Percentiles rank a stretch among this genome's conserved stretches.
These are phyloP conservation scores for Syzygium jambos DNA, from an alignment of 345 rosid genomes.

Conservation along the genomic window DNA sequence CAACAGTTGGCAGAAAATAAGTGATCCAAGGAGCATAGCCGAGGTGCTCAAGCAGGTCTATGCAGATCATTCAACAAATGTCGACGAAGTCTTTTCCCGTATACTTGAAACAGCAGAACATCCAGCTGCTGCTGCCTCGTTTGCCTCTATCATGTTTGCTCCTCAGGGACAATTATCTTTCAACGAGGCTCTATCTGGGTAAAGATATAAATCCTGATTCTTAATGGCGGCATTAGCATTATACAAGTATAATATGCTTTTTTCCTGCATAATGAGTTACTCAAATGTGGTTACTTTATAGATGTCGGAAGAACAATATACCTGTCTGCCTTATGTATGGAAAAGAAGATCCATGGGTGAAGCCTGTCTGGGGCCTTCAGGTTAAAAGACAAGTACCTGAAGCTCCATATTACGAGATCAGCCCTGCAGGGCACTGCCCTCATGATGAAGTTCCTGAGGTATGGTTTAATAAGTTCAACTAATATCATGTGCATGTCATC, in stretches of 20 bases:
- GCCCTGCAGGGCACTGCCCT: conserved; percentile 99
- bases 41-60: conserved; percentile 85
- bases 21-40: conserved; percentile 77
- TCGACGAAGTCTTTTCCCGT: conserved; percentile 70
- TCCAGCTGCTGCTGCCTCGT: conserved; percentile 94
- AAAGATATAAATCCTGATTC: not conserved
- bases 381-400: conserved; percentile 70
- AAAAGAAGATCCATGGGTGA: conserved; percentile 97
- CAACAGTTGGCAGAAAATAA: conserved; percentile 83
- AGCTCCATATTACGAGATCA: conserved; percentile 83
- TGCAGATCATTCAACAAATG: conserved; percentile 74
- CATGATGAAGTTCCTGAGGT: conserved; percentile 99
- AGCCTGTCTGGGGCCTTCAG: conserved; percentile 79
- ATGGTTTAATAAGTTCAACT: not conserved
- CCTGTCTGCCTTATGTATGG: conserved; percentile 86
- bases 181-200: conserved; percentile 54
- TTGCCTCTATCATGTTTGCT: conserved; percentile 91
- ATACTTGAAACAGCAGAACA: conserved; percentile 72
- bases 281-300: conserved; percentile 6
- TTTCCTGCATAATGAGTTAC: not conserved
- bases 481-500: not conserved
- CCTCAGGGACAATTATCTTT: conserved; percentile 76
- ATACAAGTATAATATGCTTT: not conserved
- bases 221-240: not conserved
- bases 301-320: conserved; percentile 49